Evolutionary conservation across 352 stramenopile species (phyloP), one percentile per base, ranked within the genome.

Genomic region (Peronospora tabacina): DNA sequence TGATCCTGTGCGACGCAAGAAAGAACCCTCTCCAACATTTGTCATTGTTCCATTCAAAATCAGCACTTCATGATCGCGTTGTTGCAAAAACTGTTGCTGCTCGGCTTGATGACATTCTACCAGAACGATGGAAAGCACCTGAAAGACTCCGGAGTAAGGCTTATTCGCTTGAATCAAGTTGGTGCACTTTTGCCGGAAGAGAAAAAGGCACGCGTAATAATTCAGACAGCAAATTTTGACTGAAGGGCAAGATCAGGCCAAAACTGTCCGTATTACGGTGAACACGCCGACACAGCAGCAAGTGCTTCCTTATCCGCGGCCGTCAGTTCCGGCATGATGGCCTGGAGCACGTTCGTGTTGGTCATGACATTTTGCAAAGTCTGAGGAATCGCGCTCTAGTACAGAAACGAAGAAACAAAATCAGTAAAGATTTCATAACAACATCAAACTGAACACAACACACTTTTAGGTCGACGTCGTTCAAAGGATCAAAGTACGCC

Each of bases 391-490:
- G 70, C 59, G 13, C 51, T 63, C 78, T 90, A 49, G 11, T 1
- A 2, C 2, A 52, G 45, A 37, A 40, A 9, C 40, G 39, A 6
- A 51, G 11, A 17, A 26, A 36, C 2, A 2, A 44, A 52, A 19
- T 33, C 11, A 52, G 33, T 56, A 56, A 11, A 15, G 12, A 15
- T 16, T 7, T 36, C 17, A 22, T 36, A 12, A 2, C 22, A 26
- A 6, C 2, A 6, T 5, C 22, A 26, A 42, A 40, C 12, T 7
- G n/a, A n/a, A 13, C 12, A 45, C 8, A n/a, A 10, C 20, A 20
- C 60, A 90, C 76, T 73, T 87, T 90, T 15, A 90, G 59, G 22
- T 88, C 75, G 11, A 90, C 56, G 3, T 90, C 80, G 45, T 85
- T 88, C 16, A 90, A 57, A 13, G 80, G 75, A 41, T 90, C 80